Base-by-base conservation (phyloP, 2,329 filamentous ascomycete species). In the Laburnicola sp. region DNA sequence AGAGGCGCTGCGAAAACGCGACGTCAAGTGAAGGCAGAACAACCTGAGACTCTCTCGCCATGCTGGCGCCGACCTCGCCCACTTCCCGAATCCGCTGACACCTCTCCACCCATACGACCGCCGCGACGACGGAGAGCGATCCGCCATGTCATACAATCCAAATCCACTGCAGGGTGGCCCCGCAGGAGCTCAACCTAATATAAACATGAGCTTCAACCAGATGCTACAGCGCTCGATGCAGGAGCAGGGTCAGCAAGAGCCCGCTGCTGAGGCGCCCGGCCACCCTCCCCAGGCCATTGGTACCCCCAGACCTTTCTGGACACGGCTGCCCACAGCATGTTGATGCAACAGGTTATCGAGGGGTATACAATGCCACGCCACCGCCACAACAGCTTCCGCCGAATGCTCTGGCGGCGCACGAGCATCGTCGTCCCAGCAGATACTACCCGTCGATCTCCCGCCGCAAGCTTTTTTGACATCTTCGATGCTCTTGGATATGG, bases 381-480 rank as follows among this genome's bases (percentile, higher is more conserved):
- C 73, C 77, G 4, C 82, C 84, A 57, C 88, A 90, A 74, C 56
- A 45, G 34, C 41, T 62, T 36, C 54, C 60, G 7, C 64, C 61
- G 21, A 64, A 62, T 42, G 59, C 57, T 3, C 62, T 71, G 68
- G 68, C 28, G 66, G 64, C 40, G 66, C 59, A 47, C 43, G 64
- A 52, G 59, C 52, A 23, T 41, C 52, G 5, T 53, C 54, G 6
- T 56, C 65, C 2, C 66, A 62, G 47, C 62, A 58, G 9, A 61
- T 71, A 32, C 57, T 70, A 5, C 68, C 68, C 25, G 45, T 66
- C 28, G 69, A 70, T 37, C 78, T 93, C 34, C 89, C 89, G 10
- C 92, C 92, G 53, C 93, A 99, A 79, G 97, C 97, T 88, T 99
- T 99, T 77, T 96, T 94, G 16, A 99, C 94, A 28, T 94, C 94